Conservation (phyloP, 306 rosid species). For the Coriaria nepalensis region DNA sequence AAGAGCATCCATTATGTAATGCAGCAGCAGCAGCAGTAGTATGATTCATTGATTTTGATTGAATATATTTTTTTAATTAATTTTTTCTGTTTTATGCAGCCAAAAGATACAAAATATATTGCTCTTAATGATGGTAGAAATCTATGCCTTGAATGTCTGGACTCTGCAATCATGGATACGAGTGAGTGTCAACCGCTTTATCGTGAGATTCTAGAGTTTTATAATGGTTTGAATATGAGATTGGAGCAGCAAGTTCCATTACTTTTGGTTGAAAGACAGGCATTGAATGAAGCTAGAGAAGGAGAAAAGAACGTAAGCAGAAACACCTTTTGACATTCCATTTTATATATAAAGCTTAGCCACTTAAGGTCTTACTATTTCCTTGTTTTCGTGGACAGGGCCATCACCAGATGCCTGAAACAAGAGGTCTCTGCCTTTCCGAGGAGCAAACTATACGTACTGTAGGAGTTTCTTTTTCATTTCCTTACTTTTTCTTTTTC, state of each 20-base stretch:
- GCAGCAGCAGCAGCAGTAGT: too few relatives aligned
- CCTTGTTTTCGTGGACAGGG: constrained; percentile 23
- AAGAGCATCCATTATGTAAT: too few relatives aligned
- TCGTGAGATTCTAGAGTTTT: constrained; percentile 62
- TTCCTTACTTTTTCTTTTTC: neutral
- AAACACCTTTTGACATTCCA: constrained; percentile 11
- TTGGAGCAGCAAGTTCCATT: constrained; percentile 85
- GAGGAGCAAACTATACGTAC: constrained; percentile 56
- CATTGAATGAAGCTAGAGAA: constrained; percentile 91
- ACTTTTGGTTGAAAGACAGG: constrained; percentile 94
- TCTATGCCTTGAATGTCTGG: constrained; percentile 88
- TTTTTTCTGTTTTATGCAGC: constrained; percentile 33
- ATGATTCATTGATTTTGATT: too few relatives aligned
- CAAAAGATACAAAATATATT: constrained; percentile 54
- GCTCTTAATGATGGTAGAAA: constrained; percentile 81
- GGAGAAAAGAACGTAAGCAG: constrained; percentile 87
- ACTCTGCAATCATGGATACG: constrained; percentile 89
- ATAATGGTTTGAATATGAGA: constrained; percentile 78
- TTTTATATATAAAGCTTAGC: too few relatives aligned
- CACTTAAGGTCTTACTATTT: neutral
- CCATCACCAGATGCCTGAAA: constrained; percentile 49
- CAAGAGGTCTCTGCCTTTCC: constrained; percentile 58
- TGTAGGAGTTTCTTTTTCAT: constrained; percentile 20
- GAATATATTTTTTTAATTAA: constrained; percentile 11
- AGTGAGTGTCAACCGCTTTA: constrained; percentile 76